Evolutionary conservation across 129 eudicot species (phyloP).

Genomic region (sunflower (Helianthus annuus)): HanXRQr2.0-SUNRISE NC_035448.2:145856201-145856700

Average conservation of each 20-base stretch:
- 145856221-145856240: too few species aligned
- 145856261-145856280: too few species aligned
- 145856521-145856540: slow-evolving; percentile 95
- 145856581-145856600: slow-evolving; percentile 79
- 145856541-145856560: slow-evolving; percentile 91
- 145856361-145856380: not conserved
- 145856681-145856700: not conserved
- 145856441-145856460: not conserved
- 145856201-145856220: too few species aligned
- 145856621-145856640: slow-evolving; percentile 80
- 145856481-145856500: slow-evolving; percentile 80
- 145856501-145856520: slow-evolving; percentile 98
- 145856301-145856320: too few species aligned
- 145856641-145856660: slow-evolving; percentile 13
- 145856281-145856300: too few species aligned
- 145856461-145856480: not conserved
- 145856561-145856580: slow-evolving; percentile 91
- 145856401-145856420: not conserved
- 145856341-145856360: too few species aligned
- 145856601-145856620: slow-evolving; percentile 86
- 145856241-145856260: too few species aligned
- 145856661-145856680: slow-evolving; percentile 1
- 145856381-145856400: not conserved
- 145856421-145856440: not conserved
- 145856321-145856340: too few species aligned